phyloP scores from a whole-genome alignment of 176 grass and related monocot species.

The Zea luxurians region DNA sequence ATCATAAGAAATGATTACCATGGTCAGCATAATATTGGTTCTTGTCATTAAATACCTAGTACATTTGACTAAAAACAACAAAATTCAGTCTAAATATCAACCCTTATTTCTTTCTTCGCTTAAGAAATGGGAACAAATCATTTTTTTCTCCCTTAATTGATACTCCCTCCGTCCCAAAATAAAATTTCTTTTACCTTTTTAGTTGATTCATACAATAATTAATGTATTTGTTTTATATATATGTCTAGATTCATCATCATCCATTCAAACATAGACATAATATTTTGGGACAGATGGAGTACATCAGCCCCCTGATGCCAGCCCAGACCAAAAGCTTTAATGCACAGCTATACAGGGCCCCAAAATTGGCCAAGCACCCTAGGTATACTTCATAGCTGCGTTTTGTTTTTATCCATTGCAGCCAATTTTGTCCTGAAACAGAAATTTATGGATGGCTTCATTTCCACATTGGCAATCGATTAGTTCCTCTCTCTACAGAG shows the following conservation, averaged over 20 bases:
- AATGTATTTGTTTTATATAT: no score
- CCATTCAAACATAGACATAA: no score
- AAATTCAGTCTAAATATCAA: not conserved
- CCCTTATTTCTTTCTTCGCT: not conserved
- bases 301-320: not conserved
- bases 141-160: not conserved
- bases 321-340: not conserved
- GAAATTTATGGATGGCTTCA: no score
- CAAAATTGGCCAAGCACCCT: not conserved
- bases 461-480: no score
- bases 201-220: no score
- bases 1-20: not conserved
- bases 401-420: no score
- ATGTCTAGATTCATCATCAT: no score
- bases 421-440: not conserved
- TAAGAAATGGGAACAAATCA: not conserved
- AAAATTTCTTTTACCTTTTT: no score
- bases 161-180: not conserved
- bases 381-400: not conserved
- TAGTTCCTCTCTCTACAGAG: no score
- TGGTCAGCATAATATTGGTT: not conserved
- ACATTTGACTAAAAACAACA: not conserved
- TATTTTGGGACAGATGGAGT: no score
- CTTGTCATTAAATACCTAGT: slow-evolving; percentile 7
- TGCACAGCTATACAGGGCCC: not conserved